Conservation (phyloP, 495 filamentous ascomycete species). For the Aspergillus incahuasiensis region DNA sequence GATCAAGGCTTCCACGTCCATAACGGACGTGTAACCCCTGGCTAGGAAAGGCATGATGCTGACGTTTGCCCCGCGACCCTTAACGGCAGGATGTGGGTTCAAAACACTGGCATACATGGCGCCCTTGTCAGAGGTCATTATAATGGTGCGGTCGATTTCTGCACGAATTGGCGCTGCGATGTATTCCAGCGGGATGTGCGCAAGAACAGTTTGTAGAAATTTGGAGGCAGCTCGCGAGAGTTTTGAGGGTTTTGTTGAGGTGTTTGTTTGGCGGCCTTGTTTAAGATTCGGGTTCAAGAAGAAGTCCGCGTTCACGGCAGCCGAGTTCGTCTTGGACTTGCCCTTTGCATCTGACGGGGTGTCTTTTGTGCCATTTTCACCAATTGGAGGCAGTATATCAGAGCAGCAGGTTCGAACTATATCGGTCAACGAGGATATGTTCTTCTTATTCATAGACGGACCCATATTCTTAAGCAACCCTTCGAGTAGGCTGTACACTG, state of each 20-base stretch:
- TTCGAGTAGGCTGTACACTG: conserved; percentile 53
- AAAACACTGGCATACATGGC: conserved; percentile 76
- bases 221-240: conserved; percentile 45
- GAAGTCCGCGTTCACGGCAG: conserved; percentile 49
- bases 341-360: conserved; percentile 28
- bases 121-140: conserved; percentile 58
- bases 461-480: conserved; percentile 58
- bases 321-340: conserved; percentile 32
- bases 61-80: conserved; percentile 51
- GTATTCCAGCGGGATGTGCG: conserved; percentile 54
- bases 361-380: conserved; percentile 28
- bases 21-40: conserved; percentile 51
- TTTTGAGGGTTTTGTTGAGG: conserved; percentile 20
- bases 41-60: conserved; percentile 76
- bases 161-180: conserved; percentile 60
- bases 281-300: conserved; percentile 43
- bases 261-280: conserved; percentile 21
- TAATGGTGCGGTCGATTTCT: conserved; percentile 72
- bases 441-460: conserved; percentile 56
- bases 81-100: conserved; percentile 60
- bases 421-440: conserved; percentile 50
- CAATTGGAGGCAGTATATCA: conserved; percentile 53
- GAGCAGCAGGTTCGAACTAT: conserved; percentile 59
- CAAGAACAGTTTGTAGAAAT: conserved; percentile 60
- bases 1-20: conserved; percentile 67